Evolutionary conservation across 352 stramenopile genomes (phyloP).

Genomic region (Globisporangium rhizosaccharum): DNA sequence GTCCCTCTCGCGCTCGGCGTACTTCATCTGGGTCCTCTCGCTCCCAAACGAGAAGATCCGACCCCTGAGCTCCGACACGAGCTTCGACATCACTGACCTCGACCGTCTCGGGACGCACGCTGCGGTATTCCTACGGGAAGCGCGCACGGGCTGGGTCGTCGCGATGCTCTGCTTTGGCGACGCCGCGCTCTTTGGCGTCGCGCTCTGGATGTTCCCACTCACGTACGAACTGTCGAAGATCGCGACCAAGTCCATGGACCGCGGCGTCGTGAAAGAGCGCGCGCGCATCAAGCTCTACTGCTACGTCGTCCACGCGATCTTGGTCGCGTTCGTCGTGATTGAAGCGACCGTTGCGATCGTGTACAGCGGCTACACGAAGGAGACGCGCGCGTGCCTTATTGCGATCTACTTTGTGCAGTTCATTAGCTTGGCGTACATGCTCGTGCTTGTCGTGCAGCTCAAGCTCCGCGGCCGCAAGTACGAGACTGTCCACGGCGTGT

Average conservation of each 20-base stretch:
- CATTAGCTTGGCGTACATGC: constrained; percentile 39
- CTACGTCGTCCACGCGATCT: constrained; percentile 18
- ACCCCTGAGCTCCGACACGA: constrained; percentile 19
- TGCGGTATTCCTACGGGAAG: constrained; percentile 21
- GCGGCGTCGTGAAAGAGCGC: constrained; percentile 35
- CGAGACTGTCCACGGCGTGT: constrained; percentile 44
- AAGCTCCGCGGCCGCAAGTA: constrained; percentile 42
- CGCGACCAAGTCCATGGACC: constrained; percentile 56
- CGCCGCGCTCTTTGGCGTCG: constrained; percentile 38
- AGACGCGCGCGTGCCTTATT: constrained; percentile 27
- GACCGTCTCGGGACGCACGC: constrained; percentile 48
- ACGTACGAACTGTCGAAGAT: constrained; percentile 55
- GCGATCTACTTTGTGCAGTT: constrained; percentile 46
- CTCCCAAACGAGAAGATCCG: constrained; percentile 26
- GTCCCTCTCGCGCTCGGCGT: constrained; percentile 12
- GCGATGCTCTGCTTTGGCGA: constrained; percentile 39
- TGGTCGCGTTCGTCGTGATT: constrained; percentile 23
- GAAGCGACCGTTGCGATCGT: constrained; percentile 21
- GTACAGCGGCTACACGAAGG: constrained; percentile 24
- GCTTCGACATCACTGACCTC: constrained; percentile 31
- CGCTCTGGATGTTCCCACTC: constrained; percentile 55
- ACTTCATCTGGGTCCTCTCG: constrained; percentile 22
- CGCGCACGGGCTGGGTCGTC: constrained; percentile 21
- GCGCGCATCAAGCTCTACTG: constrained; percentile 36
- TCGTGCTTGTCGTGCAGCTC: constrained; percentile 28